Evolutionary conservation across 768 basidiomycete genomes (phyloP).

Genomic region (Boletus huronensis): DNA sequence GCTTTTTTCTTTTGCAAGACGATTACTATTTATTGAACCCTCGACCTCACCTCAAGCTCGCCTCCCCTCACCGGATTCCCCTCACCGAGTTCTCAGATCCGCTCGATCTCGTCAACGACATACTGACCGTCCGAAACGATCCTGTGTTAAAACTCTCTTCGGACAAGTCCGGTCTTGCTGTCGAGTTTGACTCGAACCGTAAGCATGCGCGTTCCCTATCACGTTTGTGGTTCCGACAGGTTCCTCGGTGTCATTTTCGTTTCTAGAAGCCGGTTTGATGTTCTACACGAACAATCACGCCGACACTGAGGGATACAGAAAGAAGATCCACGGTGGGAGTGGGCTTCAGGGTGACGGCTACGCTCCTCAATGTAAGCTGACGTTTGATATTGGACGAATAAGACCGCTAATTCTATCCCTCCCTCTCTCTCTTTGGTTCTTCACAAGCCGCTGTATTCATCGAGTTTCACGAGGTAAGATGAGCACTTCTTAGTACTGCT

Average conservation of each 20-base stretch:
- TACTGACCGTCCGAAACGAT: constrained; percentile 30
- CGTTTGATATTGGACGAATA: background rate
- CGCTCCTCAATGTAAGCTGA: constrained; percentile 48
- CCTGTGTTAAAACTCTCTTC: constrained; percentile 54
- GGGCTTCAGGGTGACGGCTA: constrained; percentile 60
- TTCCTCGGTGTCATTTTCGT: background rate
- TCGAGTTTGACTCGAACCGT: constrained; percentile 72
- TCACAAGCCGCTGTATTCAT: constrained; percentile 60
- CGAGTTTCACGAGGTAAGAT: constrained; percentile 60
- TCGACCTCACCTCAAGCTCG: constrained; percentile 29
- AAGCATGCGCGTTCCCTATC: constrained; percentile 22
- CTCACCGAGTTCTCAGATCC: constrained; percentile 38
- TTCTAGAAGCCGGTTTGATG: constrained; percentile 67
- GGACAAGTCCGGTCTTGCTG: constrained; percentile 53
- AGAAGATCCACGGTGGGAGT: constrained; percentile 75
- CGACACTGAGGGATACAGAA: constrained; percentile 47
- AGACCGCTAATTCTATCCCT: background rate
- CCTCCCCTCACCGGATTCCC: constrained; percentile 48
- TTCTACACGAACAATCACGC: constrained; percentile 65
- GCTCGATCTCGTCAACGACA: constrained; percentile 42
- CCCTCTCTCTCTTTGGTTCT: background rate
- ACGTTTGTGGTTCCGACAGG: background rate
- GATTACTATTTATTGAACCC: constrained; percentile 59
- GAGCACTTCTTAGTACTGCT: background rate
- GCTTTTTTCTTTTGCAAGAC: constrained; percentile 37